Base-by-base conservation (phyloP, 306 rosid genomes). In the Carpinus viminea region DNA sequence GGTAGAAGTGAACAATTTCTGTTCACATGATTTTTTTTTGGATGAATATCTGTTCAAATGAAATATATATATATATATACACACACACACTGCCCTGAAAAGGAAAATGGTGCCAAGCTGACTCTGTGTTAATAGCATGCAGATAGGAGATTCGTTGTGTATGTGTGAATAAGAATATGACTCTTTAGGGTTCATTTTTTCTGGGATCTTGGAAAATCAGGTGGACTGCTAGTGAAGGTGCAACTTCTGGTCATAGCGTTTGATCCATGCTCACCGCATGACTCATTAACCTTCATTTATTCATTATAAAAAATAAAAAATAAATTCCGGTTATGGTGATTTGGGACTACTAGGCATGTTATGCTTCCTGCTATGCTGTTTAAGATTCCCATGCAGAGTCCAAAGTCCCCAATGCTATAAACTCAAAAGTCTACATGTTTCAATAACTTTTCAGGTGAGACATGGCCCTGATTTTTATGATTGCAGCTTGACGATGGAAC, bases 381-480 rank as follows among this genome's bases (percentile, higher is more conserved):
- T 31, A 31, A 78, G 36, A 69, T 61, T 26, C 70, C 20, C 47
- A 64, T 31, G 46, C 45, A 7, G 20, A 21, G 8, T 51, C 75
- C 69, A 50, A 36, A 18, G 72, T 60, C 65, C 52, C 61, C 74
- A 7, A 45, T 34, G 24, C 21, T 18, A 74, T 34, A 21, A 38
- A 59, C 54, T 76, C 31, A 26, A 78, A 71, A 24, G 56, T 53
- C 36, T 74, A 41, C 36, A 13, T 69, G 76, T 83, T 50, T 80
- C 36, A 17, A 72, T 41, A 73, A 76, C 50, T 59, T 83, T 82
- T 87, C 87, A 95, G 98, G 98, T 92, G 60, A 91, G 98, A 80
- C 98, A 95, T 73, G 98, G 98, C 78, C 98, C 98, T 11, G 88
- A 87, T 13, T 88, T 95, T 78, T 89, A 89, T 64, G 66, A 84